phyloP scores from a whole-genome alignment of 768 basidiomycete species.

The Leccinum rimulosum region DNA sequence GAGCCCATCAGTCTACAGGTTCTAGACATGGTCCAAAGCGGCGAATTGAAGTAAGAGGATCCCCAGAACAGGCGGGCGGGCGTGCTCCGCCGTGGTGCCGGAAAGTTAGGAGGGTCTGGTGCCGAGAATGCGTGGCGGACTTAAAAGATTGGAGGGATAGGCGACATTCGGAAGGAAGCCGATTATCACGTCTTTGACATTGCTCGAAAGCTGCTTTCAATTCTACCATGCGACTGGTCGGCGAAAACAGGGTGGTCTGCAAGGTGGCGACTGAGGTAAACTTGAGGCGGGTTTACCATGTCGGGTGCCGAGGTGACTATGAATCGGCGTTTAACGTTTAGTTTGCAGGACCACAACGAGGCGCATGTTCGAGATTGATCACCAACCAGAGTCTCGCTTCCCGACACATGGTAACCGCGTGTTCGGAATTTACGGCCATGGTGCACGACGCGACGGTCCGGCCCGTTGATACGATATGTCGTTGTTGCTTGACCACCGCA shows the following conservation, averaged over 20 bases:
- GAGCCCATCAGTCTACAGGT: slow-evolving; percentile 7
- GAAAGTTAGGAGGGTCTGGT: slow-evolving; percentile 16
- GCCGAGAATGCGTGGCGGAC: slow-evolving; percentile 18
- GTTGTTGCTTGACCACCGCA: slow-evolving; percentile 15
- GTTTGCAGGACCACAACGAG: slow-evolving; percentile 32
- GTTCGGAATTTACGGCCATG: slow-evolving; percentile 33
- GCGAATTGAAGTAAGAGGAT: slow-evolving; percentile 33
- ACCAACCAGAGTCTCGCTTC: slow-evolving; percentile 22
- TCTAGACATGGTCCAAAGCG: slow-evolving; percentile 25
- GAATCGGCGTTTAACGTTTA: slow-evolving; percentile 26
- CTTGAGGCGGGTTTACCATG: slow-evolving; percentile 14
- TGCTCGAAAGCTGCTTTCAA: slow-evolving; percentile 17
- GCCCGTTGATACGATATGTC: slow-evolving; percentile 12
- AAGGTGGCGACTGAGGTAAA: slow-evolving; percentile 32
- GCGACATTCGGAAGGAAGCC: slow-evolving; percentile 8
- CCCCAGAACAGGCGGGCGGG: slow-evolving; percentile 30
- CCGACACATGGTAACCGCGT: slow-evolving; percentile 36
- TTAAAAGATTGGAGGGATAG: slow-evolving; percentile 16
- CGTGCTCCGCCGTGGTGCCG: slow-evolving; percentile 11
- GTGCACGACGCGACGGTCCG: slow-evolving; percentile 15
- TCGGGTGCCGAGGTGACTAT: slow-evolving; percentile 11
- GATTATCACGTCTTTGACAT: slow-evolving; percentile 33
- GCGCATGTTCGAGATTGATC: slow-evolving; percentile 25
- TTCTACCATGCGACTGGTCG: slow-evolving; percentile 3
- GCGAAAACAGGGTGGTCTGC: slow-evolving; percentile 9